Base-by-base conservation (phyloP, 208 protist genomes). In the Naegleria lovaniensis region DNA sequence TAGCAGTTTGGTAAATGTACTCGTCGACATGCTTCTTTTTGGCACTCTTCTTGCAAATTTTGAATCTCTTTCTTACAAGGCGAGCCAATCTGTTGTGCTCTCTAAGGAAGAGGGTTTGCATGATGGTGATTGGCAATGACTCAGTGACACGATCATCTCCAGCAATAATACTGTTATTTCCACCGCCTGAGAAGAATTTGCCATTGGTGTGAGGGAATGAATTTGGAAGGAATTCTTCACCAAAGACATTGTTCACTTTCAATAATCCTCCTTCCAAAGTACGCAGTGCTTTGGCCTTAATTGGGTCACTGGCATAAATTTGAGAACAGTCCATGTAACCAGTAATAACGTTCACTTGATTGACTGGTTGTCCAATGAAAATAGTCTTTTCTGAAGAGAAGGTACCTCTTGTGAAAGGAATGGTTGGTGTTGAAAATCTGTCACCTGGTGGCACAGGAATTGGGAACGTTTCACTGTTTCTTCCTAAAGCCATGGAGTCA, bases 71-170 rank as follows among this genome's bases (percentile, higher is more conserved):
- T 85, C 36, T 15, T 0, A 85, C 0, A 22, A 43, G n/a, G 41
- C 79, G 38, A 22, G 79, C 79, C n/a, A 39, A 36, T 85, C 79
- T 85, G 11, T 85, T 85, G 79, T 85, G 79, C 11, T 85, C 79
- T 85, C 79, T 85, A 5, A 43, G 41, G 38, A 85, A 85, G 4
- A 85, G 0, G 36, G 36, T 85, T 19, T 85, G 79, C 11, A 85
- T 41, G 19, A 15, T 13, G 2, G 79, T 6, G 9, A 85, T 36
- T 25, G 15, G 22, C 2, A 85, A 22, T 36, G 13, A 0, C 29
- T 79, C 67, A 36, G 67, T 79, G 19, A 36, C 29, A 36, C 67
- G 19, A 79, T 36, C 67, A 79, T 79, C 67, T 36, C 67, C 67
- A 9, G 67, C 67, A 36, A 79, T 33, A 13, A 36, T 79, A 36